Evolutionary conservation across 2,329 filamentous ascomycete genomes (phyloP), one percentile per base, ranked within the genome.

Genomic region (Microcyclosporella mali): DNA sequence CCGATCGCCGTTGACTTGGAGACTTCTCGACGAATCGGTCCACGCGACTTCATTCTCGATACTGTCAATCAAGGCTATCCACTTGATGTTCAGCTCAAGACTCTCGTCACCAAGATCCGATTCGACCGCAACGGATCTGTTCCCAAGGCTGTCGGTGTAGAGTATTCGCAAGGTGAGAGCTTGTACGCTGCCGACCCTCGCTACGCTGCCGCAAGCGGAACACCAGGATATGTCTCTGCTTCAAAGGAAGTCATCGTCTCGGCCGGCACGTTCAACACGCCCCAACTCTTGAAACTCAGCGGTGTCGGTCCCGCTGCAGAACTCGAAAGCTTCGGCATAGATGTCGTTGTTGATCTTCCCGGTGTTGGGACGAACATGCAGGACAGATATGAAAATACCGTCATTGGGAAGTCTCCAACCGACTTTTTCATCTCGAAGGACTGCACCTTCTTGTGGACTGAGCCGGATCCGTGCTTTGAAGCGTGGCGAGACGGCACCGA

Each of bases 331-430:
- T 71, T 76, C 55, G 62, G 67, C n/a, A 82, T 84, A 49, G 56
- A 68, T 2, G 63, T 76, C 1, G 51, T 81, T 14, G 66, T 72
- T 3, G 70, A 82, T 47, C 73, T 78, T 0, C 74, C 75, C 1
- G 77, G 81, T 33, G 79, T 85, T 2, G 81, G 81, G 4, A 74
- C 72, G 44, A 81, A 84, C 62, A 68, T 85, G 3, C 68, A 80
- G 45, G 80, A 85, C 56, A 78, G 80, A 34, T 75, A 75, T 33
- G 74, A 74, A 46, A 68, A 79, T 21, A 68, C 70, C 1, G 66
- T 74, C 39, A 66, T 75, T 11, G 58, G 64, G 9, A 64, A 70
- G 37, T 56, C 64, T 6, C 51, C 58, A 4, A 58, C 55, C 6
- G 61, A 65, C 42, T 66, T 66, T 46, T 46, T 49, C 16, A 42